Evolutionary conservation across 345 rosid species (phyloP).

Genomic region (Carallia pectinifolia): DNA sequence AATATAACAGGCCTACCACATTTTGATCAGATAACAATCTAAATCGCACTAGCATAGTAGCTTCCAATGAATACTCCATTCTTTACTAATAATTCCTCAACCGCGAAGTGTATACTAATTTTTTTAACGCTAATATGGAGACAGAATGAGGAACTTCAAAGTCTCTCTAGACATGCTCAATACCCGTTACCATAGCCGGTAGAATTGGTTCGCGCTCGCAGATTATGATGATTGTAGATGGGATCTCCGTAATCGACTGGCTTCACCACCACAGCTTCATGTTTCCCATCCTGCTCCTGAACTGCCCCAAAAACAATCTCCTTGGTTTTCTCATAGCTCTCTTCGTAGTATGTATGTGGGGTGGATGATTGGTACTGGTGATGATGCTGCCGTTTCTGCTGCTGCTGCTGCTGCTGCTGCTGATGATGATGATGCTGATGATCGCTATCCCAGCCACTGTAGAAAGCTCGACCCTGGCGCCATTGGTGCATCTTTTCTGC

Average conservation of each 20-base stretch:
- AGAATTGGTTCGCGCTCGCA: conserved; percentile 43
- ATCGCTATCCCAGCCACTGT: conserved; percentile 67
- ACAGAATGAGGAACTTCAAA: conserved; percentile 8
- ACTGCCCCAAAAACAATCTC: conserved; percentile 90
- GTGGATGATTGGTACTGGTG: conserved; percentile 65
- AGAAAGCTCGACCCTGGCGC: conserved; percentile 78
- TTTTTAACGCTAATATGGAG: conserved; percentile 2
- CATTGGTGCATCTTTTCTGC: conserved; percentile 84
- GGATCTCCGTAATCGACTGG: conserved; percentile 56
- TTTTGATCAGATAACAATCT: conserved; percentile 1
- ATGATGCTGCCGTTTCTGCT: conserved; percentile 53
- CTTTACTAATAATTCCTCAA: conserved; percentile 3
- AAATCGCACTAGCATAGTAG: conserved; percentile 6
- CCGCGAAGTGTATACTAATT: conserved; percentile 10
- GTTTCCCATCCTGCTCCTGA: conserved; percentile 64
- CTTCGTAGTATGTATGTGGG: conserved; percentile 76
- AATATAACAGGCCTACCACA: conserved; percentile 2
- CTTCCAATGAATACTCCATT: conserved; percentile 8
- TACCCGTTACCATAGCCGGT: conserved; percentile 33
- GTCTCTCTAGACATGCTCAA: background rate
- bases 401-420: conserved; percentile 50
- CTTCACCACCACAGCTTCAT: conserved; percentile 42
- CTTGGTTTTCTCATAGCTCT: conserved; percentile 65
- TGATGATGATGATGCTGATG: conserved; percentile 30
- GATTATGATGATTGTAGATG: conserved; percentile 42